Evolutionary conservation across 2,329 filamentous ascomycete species (phyloP).

Genomic region (Rosellinia necatrix): DNA sequence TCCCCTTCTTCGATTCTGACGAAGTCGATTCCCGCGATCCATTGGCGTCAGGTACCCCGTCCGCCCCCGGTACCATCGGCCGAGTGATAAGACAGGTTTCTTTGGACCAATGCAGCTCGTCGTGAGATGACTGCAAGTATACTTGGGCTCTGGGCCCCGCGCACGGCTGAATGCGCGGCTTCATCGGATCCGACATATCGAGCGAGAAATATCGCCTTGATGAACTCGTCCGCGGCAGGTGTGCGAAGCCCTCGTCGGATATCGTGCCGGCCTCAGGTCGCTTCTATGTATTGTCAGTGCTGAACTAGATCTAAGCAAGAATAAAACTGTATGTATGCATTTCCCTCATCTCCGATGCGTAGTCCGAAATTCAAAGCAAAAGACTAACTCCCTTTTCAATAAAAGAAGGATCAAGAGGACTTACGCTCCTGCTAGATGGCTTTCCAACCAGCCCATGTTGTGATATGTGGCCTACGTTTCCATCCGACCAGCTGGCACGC

Average conservation of each 20-base stretch:
- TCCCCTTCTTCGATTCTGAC: background rate
- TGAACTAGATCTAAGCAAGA: background rate
- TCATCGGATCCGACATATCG: background rate
- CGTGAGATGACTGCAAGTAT: background rate
- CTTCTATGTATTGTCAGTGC: conserved; percentile 5
- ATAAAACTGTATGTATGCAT: background rate
- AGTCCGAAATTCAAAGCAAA: too few relatives aligned
- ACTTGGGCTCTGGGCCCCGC: background rate
- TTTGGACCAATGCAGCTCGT: background rate
- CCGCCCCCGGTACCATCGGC: too few relatives aligned
- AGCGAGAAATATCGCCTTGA: background rate
- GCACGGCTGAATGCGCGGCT: background rate
- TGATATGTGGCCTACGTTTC: background rate
- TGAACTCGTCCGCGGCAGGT: background rate
- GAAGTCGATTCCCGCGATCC: background rate
- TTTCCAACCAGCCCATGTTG: background rate
- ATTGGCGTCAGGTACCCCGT: background rate
- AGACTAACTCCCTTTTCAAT: background rate
- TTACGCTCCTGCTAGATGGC: background rate
- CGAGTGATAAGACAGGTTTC: background rate
- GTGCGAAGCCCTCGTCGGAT: background rate
- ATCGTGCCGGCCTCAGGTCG: background rate
- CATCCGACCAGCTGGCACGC: background rate
- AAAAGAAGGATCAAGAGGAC: background rate
- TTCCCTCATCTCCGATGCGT: too few relatives aligned